These are phyloP conservation scores for Parietichytrium sp. DNA, from an alignment of 108 stramenopile genomes.

Conservation along the genomic window DNA sequence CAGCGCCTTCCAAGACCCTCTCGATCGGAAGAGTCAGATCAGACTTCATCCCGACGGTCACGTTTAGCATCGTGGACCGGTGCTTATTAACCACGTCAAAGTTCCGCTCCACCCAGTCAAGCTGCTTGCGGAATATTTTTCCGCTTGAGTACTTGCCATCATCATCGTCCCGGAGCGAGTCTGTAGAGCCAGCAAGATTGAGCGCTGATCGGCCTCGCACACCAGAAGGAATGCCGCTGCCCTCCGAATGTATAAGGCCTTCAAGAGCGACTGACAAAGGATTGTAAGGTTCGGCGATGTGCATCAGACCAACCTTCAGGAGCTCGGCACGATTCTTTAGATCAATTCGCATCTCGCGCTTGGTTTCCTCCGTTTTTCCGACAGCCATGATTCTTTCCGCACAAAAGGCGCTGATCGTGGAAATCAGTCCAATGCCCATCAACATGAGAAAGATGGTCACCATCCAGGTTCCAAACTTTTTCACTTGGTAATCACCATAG, in stretches of 20 bases:
- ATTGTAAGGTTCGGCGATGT: conserved; percentile 18
- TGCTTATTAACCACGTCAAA: neutral
- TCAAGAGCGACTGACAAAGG: conserved; percentile 10
- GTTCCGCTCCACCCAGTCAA: neutral
- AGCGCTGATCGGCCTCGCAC: neutral
- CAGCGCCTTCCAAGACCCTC: conserved; percentile 13
- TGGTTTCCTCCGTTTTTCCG: neutral
- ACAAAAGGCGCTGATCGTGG: conserved; percentile 34
- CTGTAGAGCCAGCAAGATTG: no score
- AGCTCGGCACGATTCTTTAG: neutral
- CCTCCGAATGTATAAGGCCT: no score
- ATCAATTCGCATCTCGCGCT: neutral
- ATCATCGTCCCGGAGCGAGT: neutral
- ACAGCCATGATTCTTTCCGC: neutral
- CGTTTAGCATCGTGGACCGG: neutral
- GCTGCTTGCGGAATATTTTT: no score
- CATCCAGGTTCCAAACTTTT: conserved; percentile 2
- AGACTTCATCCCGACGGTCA: conserved; percentile 28
- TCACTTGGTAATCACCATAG: neutral
- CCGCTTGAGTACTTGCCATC: neutral
- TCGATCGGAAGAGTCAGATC: conserved; percentile 23
- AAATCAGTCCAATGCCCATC: conserved; percentile 17
- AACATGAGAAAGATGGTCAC: neutral
- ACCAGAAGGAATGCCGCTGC: no score
- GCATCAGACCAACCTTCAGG: neutral